Base-by-base conservation (phyloP, 495 filamentous ascomycete genomes). In the Lophiostoma macrostomum region DNA sequence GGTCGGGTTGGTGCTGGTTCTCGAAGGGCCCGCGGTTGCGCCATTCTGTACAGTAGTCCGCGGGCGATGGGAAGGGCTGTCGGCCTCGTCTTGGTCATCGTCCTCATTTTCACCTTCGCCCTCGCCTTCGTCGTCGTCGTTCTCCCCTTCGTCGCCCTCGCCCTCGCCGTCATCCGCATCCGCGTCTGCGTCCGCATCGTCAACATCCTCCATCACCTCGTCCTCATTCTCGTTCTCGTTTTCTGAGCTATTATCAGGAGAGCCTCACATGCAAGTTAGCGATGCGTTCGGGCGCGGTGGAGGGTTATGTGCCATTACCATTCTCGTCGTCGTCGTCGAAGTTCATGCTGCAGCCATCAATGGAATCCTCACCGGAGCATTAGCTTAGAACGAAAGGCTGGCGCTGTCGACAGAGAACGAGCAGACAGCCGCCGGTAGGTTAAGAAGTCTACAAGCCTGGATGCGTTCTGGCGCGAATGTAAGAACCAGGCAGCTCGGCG, bases 161-260 rank as follows among this genome's bases (percentile, higher is more conserved):
- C 81, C 74, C 32, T 81, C 79, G 5, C 77, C 76, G 23, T 73
- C 74, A 16, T 87, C 84, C 49, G 76, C 75, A 12, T 84, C 80
- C 27, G 77, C 74, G 56, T 85, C 81, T 2, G 79, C 80, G 51
- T 87, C 83, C 24, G 80, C 86, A 42, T 86, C 71, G 47, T 78
- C 74, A 39, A 65, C 71, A 35, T 73, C 77, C 34, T 78, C 75
- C 53, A 70, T 77, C 16, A 76, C 73, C 50, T 69, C 78, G 56
- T 82, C 73, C 18, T 32, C 67, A 53, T n/a, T n/a, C n/a, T n/a
- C n/a, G n/a, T n/a, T n/a, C n/a, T 78, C 75, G 32, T 71, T 67
- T 14, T 70, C 64, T 4, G 68, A 69, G 49, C 57, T 55, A 11
- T 42, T 59, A 27, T 62, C 64, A 28, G 56, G 58, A 28, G 63